phyloP scores from a whole-genome alignment of 305 asterid species.

The Fraxinus paxiana region DNA sequence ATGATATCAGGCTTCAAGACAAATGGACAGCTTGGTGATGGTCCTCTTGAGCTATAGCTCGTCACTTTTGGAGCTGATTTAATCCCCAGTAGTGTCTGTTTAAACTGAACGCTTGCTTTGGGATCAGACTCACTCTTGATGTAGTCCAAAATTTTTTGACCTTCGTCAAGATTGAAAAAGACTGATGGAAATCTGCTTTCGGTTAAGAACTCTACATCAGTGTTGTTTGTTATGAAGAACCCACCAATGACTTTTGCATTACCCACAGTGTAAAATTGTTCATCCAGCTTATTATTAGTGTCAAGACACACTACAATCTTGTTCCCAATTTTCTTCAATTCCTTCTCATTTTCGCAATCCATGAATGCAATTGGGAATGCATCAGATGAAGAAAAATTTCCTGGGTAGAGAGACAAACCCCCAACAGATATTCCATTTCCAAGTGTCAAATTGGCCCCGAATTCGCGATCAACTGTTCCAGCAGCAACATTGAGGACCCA shows the following conservation, averaged over 20 bases:
- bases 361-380: conserved; percentile 28
- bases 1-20: conserved; percentile 69
- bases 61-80: conserved; percentile 60
- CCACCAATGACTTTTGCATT: conserved; percentile 35
- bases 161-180: conserved; percentile 38
- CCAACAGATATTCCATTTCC: conserved; percentile 33
- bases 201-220: conserved; percentile 37
- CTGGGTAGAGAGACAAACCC: conserved; percentile 48
- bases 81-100: conserved; percentile 35
- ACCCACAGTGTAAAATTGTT: conserved; percentile 34
- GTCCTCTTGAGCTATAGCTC: conserved; percentile 77
- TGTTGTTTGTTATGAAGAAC: conserved; percentile 52
- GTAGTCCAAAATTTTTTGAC: conserved; percentile 43
- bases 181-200: conserved; percentile 46
- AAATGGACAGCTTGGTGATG: conserved; percentile 54
- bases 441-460: conserved; percentile 33
- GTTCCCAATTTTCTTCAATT: conserved; percentile 21
- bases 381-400: conserved; percentile 30
- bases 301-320: conserved; percentile 54
- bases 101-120: conserved; percentile 42
- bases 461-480: conserved; percentile 49
- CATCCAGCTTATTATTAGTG: conserved; percentile 30
- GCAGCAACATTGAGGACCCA: conserved; percentile 77
- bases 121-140: conserved; percentile 31
- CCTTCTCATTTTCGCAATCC: conserved; percentile 26